Conservation (phyloP, 2,329 filamentous ascomycete genomes). For the Ophiostoma populinum region DNA sequence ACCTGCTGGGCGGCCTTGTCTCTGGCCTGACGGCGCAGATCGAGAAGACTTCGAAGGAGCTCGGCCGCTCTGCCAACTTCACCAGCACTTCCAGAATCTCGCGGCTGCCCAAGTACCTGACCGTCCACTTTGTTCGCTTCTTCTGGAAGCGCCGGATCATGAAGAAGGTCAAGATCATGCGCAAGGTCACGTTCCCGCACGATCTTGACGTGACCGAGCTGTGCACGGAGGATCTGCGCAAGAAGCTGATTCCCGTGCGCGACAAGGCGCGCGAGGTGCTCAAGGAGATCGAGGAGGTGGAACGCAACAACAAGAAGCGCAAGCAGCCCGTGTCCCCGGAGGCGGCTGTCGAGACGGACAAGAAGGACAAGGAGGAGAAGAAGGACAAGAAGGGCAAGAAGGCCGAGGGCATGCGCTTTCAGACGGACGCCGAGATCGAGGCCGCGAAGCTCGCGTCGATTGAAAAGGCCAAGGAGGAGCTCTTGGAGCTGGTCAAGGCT, state of each 20-base stretch:
- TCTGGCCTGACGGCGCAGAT: constrained; percentile 74
- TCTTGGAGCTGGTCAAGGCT: constrained; percentile 60
- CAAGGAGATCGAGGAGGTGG: constrained; percentile 88
- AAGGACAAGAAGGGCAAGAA: constrained; percentile 16
- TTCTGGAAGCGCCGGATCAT: constrained; percentile 92
- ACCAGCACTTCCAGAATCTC: constrained; percentile 85
- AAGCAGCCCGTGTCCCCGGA: constrained; percentile 37
- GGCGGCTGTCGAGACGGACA: constrained; percentile 19
- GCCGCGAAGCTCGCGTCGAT: constrained; percentile 65
- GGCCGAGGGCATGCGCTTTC: constrained; percentile 56
- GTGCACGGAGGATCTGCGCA: constrained; percentile 77
- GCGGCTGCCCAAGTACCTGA: constrained; percentile 82
- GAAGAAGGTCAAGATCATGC: constrained; percentile 99
- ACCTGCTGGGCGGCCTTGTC: constrained; percentile 73
- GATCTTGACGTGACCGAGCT: constrained; percentile 91
- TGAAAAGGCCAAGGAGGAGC: constrained; percentile 69
- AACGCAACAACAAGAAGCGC: constrained; percentile 80
- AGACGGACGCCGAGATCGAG: constrained; percentile 87
- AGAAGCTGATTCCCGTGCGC: constrained; percentile 72
- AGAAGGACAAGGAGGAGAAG: constrained; percentile 25
- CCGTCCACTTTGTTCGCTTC: constrained; percentile 94
- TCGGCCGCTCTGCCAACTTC: constrained; percentile 67
- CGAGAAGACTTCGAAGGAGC: constrained; percentile 67
- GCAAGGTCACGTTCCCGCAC: constrained; percentile 89
- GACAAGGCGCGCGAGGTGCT: constrained; percentile 91